Evolutionary conservation across 768 basidiomycete species (phyloP).

Genomic region (Russula vinacea): DNA sequence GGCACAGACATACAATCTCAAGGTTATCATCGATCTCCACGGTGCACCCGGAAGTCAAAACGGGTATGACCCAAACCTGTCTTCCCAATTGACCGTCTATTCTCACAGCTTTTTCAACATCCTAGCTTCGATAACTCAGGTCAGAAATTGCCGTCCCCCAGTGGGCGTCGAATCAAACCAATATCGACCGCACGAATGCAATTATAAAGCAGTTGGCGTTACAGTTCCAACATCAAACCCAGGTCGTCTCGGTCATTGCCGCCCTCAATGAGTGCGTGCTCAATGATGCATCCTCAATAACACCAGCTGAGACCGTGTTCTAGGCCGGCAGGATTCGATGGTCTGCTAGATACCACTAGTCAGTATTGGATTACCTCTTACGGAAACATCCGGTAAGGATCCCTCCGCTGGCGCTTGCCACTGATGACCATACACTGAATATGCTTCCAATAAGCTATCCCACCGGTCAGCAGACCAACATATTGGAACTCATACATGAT

Average conservation of each 20-base stretch:
- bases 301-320: not conserved
- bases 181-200: slow-evolving; percentile 63
- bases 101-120: not conserved
- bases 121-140: slow-evolving; percentile 80
- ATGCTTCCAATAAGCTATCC: slow-evolving; percentile 14
- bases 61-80: slow-evolving; percentile 45
- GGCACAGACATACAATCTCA: slow-evolving; percentile 68
- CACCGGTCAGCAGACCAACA: slow-evolving; percentile 49
- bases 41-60: slow-evolving; percentile 84
- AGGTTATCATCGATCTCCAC: slow-evolving; percentile 71
- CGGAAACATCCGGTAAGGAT: slow-evolving; percentile 59
- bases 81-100: not conserved
- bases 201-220: slow-evolving; percentile 61
- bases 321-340: slow-evolving; percentile 73
- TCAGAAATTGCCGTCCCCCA: slow-evolving; percentile 51
- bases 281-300: not conserved
- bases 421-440: slow-evolving; percentile 27
- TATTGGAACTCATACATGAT: slow-evolving; percentile 67
- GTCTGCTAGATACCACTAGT: slow-evolving; percentile 45
- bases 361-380: slow-evolving; percentile 77
- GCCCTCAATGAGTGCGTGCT: slow-evolving; percentile 69
- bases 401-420: not conserved
- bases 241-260: slow-evolving; percentile 64
- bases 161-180: slow-evolving; percentile 66
- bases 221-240: slow-evolving; percentile 53